These are phyloP conservation scores for Tetradesmus obliquus DNA, from an alignment of 139 green algal genomes.

Conservation along the genomic window DNA sequence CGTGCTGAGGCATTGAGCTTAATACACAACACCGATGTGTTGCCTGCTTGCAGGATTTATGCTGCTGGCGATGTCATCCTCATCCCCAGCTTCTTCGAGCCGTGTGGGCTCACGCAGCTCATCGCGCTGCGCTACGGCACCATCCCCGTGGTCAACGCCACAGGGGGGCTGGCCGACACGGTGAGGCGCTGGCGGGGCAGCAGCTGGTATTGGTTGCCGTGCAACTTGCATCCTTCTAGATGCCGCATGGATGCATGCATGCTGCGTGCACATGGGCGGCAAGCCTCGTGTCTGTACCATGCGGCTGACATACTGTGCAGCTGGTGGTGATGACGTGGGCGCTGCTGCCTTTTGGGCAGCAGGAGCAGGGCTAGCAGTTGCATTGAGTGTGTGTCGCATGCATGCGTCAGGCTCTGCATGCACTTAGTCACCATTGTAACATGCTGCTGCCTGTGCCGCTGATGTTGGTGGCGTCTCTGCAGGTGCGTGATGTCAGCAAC, in stretches of 20 bases:
- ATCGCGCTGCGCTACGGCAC: conserved; percentile 75
- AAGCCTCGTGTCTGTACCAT: too few relatives aligned
- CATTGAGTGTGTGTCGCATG: neutral
- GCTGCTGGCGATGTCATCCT: conserved; percentile 45
- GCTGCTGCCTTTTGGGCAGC: too few relatives aligned
- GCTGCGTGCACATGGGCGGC: neutral
- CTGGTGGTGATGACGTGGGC: too few relatives aligned
- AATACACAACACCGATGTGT: neutral
- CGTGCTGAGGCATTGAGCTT: too few relatives aligned
- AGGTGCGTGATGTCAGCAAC: conserved; percentile 68
- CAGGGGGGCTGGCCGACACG: conserved; percentile 87
- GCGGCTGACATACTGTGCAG: neutral
- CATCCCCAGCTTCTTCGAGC: conserved; percentile 93
- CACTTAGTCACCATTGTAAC: too few relatives aligned
- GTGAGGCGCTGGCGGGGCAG: conserved; percentile 48
- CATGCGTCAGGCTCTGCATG: neutral
- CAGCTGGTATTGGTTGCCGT: neutral
- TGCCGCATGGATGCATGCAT: neutral
- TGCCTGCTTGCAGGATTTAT: conserved; percentile 36
- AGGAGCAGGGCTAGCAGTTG: neutral
- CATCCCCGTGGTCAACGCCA: conserved; percentile 72
- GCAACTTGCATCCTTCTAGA: neutral
- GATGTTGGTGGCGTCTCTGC: neutral
- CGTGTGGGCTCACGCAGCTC: conserved; percentile 90
- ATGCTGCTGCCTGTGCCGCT: too few relatives aligned